Base-by-base conservation (phyloP, 2,329 filamentous ascomycete species). In the Alternaria solani region DNA sequence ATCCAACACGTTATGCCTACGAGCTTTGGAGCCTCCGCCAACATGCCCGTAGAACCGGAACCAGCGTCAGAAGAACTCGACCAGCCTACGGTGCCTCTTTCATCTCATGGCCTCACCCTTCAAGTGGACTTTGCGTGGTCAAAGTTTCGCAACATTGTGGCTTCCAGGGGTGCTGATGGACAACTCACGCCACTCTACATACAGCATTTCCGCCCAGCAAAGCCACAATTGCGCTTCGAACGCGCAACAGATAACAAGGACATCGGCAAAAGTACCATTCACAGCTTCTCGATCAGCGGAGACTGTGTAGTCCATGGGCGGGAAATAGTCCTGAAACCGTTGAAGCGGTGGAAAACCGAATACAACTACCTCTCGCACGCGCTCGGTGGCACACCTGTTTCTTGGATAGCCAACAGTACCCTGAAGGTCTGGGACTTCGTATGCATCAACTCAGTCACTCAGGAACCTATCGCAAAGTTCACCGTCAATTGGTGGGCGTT, bases 281-380 rank as follows among this genome's bases (percentile, higher is more conserved):
- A 64, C 32, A 61, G 47, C 20, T 30, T 70, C 36, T 63, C 65
- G 12, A 69, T 70, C 20, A 52, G 56, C 5, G 63, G 58, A n/a
- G 59, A 64, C 18, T 67, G 63, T 52, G 61, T 55, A 3, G n/a
- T 70, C 14, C 55, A 64, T 16, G 59, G 55, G 39, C 61, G 55
- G n/a, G 43, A 42, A n/a, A 53, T 71, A 2, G n/a, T 26, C 9
- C 42, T 71, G 23, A 66, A 66, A 38, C 68, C 67, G 1, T 58
- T 71, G 42, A 66, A 64, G 46, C 62, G 65, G 4, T 67, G 62
- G 65, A 63, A 66, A 32, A 67, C 64, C 18, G 52, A 63, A 1
- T 71, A 71, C 56, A 68, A 69, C 28, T 70, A 71, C 23, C 61
- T 69, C 30, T 71, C 68, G 11, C 60, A 55, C 2, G 43, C 56